These are phyloP conservation scores for Zygosaccharomyces pseudobailii DNA, from an alignment of 1,139 yeast species.

Conservation along the genomic window DNA sequence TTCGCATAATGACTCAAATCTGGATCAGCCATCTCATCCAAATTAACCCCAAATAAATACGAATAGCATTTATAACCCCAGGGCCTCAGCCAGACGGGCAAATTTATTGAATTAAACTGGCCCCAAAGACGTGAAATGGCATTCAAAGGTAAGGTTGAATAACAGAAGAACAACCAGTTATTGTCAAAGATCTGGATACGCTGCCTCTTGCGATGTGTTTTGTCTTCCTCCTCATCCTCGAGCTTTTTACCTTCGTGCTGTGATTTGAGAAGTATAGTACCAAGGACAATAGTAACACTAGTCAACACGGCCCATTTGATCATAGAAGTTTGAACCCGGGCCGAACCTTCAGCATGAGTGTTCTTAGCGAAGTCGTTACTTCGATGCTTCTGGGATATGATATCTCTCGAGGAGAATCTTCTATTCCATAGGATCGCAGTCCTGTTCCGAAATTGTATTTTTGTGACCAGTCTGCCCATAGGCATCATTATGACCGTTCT, in stretches of 20 bases:
- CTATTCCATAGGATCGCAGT: constrained; percentile 25
- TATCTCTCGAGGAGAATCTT: constrained; percentile 18
- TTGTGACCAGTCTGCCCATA: constrained; percentile 15
- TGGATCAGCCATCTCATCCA: constrained; percentile 84
- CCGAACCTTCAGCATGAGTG: constrained; percentile 4
- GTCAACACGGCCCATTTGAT: constrained; percentile 46
- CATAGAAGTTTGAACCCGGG: constrained; percentile 8
- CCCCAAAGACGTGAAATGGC: constrained; percentile 96
- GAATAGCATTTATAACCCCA: constrained; percentile 82
- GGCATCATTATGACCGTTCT: constrained; percentile 18
- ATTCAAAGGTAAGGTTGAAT: constrained; percentile 85
- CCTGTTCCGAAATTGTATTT: constrained; percentile 24
- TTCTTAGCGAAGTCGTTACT: constrained; percentile 10
- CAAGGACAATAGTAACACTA: constrained; percentile 29
- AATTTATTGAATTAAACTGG: constrained; percentile 68
- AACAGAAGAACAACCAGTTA: constrained; percentile 86
- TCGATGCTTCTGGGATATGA: constrained; percentile 10
- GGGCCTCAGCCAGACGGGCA: constrained; percentile 85
- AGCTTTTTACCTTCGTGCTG: constrained; percentile 21
- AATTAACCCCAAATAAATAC: constrained; percentile 75
- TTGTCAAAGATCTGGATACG: constrained; percentile 37
- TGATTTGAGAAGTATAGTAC: constrained; percentile 24
- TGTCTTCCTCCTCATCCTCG: constrained; percentile 34
- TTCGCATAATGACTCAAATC: constrained; percentile 71
- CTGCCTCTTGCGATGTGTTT: constrained; percentile 50